Evolutionary conservation across 2,329 filamentous ascomycete species (phyloP).

Genomic region (Ophiosphaerella korrae): DNA sequence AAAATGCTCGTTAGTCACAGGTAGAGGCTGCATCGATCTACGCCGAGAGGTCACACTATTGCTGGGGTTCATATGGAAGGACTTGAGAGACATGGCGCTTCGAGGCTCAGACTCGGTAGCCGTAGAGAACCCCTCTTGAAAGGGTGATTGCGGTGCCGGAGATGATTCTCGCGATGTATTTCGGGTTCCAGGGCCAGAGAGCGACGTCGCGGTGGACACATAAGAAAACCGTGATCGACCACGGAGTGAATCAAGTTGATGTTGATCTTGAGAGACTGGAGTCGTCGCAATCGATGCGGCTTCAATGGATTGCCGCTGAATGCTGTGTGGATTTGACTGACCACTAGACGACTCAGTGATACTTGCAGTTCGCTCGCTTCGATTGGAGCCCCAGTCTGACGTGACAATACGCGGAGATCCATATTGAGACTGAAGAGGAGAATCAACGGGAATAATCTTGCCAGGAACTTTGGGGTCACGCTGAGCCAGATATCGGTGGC

Average conservation of each 20-base stretch:
- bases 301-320: slow-evolving; percentile 41
- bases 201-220: slow-evolving; percentile 44
- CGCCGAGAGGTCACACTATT: slow-evolving; percentile 35
- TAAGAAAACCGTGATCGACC: slow-evolving; percentile 46
- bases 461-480: slow-evolving; percentile 40
- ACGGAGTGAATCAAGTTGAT: slow-evolving; percentile 44
- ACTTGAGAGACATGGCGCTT: slow-evolving; percentile 43
- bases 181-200: slow-evolving; percentile 37
- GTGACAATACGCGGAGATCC: slow-evolving; percentile 37
- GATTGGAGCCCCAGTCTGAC: slow-evolving; percentile 39
- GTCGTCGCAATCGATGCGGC: slow-evolving; percentile 44
- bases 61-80: slow-evolving; percentile 46
- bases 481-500: slow-evolving; percentile 46
- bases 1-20: slow-evolving; percentile 42
- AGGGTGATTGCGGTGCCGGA: slow-evolving; percentile 42
- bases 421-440: slow-evolving; percentile 37
- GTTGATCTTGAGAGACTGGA: slow-evolving; percentile 40
- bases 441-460: slow-evolving; percentile 42
- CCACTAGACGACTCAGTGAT: slow-evolving; percentile 38
- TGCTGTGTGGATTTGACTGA: slow-evolving; percentile 31
- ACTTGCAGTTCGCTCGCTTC: slow-evolving; percentile 32
- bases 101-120: slow-evolving; percentile 35
- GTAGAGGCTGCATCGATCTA: slow-evolving; percentile 47
- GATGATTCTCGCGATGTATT: slow-evolving; percentile 45
- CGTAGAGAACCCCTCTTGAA: slow-evolving; percentile 30